Evolutionary conservation across 768 basidiomycete species (phyloP).

Genomic region (Gelatoporia subvermispora): DNA sequence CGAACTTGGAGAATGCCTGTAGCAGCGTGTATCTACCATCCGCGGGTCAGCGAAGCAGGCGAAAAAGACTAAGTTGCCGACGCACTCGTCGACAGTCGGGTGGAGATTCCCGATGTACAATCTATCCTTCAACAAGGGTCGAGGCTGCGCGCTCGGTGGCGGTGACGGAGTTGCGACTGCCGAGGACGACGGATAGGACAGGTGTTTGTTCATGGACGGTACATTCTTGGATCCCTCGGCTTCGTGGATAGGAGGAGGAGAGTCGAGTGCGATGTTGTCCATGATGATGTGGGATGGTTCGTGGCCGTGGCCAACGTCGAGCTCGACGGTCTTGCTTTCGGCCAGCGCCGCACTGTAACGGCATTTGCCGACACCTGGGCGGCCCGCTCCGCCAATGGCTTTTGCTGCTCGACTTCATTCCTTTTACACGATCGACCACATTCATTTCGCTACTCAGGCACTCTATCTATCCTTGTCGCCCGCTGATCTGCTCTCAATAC

Average conservation of each 20-base stretch:
- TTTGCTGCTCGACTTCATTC: too few relatives aligned
- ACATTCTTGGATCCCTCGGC: not conserved
- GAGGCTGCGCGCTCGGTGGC: constrained; percentile 13
- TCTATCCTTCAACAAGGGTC: constrained; percentile 54
- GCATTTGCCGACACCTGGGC: too few relatives aligned
- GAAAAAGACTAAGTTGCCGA: constrained; percentile 18
- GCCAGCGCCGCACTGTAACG: too few relatives aligned
- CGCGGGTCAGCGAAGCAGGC: constrained; percentile 9
- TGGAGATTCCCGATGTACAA: constrained; percentile 90
- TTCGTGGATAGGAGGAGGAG: not conserved
- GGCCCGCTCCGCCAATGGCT: too few relatives aligned
- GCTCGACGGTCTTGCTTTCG: too few relatives aligned
- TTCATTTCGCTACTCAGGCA: too few relatives aligned
- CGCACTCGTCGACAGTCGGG: constrained; percentile 81
- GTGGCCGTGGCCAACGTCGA: too few relatives aligned
- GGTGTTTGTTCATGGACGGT: constrained; percentile 11
- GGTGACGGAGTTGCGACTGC: constrained; percentile 11
- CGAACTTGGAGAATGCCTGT: constrained; percentile 87
- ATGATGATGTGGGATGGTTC: too few relatives aligned
- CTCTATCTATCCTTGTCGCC: too few relatives aligned
- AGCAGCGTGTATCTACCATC: constrained; percentile 73
- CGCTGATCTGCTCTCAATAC: too few relatives aligned
- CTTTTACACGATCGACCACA: too few relatives aligned
- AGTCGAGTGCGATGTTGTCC: too few relatives aligned
- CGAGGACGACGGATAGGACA: constrained; percentile 23